Base-by-base conservation (phyloP, 768 basidiomycete species). In the Tulasnella sp. region DNA sequence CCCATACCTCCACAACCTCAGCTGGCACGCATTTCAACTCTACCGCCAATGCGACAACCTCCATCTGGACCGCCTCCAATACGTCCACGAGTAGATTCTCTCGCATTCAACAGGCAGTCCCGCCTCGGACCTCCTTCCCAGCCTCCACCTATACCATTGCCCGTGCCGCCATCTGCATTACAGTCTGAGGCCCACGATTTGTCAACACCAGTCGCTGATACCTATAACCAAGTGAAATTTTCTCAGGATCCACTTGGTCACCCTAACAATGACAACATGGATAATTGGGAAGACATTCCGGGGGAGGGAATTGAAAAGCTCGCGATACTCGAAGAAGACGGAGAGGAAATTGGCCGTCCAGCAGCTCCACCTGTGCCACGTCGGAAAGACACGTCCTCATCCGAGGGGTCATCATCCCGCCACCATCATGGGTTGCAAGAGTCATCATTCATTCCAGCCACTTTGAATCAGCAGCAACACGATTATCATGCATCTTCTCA, bases 31-130 rank as follows among this genome's bases (percentile, higher is more conserved):
- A 51, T 23, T 30, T 9, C 48, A 3, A 30, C 32, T 23, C 48
- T 59, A 24, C 58, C 58, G n/a, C 58, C 58, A 47, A 59, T 59
- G 58, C 29, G 58, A 11, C 48, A 59, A 26, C 58, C 58, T 11
- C 58, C 58, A 2, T 26, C 47, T 32, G 58, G 58, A 32, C 58
- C 58, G 30, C 58, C 58, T 4, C 58, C 58, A 34, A 48, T 51
- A 38, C 58, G 58, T 32, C 58, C 58, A 24, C 23, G 58, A 26
- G 48, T 41, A 21, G 58, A 59, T 34, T 59, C 58, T 1, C 38
- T 59, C 23, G 21, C 58, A 50, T 49, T 7, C 34, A 5, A 47
- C 8, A 44, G 58, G 45, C 29, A 27, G 38, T 59, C 58, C 23
- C 58, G 58, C 19, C 58, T 21, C 21, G 58, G 58, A 3, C 50